Conservation (phyloP, 306 rosid species). For the Malus domestica region ASM211411v1 NC_041805.1:9733001-9733500, state of each 20-base stretch:
- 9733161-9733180: constrained; percentile 25
- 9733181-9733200: constrained; percentile 9
- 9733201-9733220: constrained; percentile 30
- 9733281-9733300: constrained; percentile 27
- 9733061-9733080: constrained; percentile 42
- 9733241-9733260: constrained; percentile 29
- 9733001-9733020: constrained; percentile 47
- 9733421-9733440: constrained; percentile 17
- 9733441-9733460: constrained; percentile 9
- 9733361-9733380: constrained; percentile 58
- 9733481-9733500: constrained; percentile 34
- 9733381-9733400: constrained; percentile 45
- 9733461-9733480: constrained; percentile 52
- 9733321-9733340: constrained; percentile 35
- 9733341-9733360: constrained; percentile 30
- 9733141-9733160: constrained; percentile 43
- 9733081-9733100: constrained; percentile 35
- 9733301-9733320: constrained; percentile 29
- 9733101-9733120: constrained; percentile 35
- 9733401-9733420: background rate
- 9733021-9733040: constrained; percentile 64
- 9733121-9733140: constrained; percentile 28
- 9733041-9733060: constrained; percentile 70
- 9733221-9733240: constrained; percentile 38
- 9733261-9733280: constrained; percentile 35